These are phyloP conservation scores for Athelia psychrophila DNA, from an alignment of 1,284 basidiomycete species.

Conservation along the genomic window DNA sequence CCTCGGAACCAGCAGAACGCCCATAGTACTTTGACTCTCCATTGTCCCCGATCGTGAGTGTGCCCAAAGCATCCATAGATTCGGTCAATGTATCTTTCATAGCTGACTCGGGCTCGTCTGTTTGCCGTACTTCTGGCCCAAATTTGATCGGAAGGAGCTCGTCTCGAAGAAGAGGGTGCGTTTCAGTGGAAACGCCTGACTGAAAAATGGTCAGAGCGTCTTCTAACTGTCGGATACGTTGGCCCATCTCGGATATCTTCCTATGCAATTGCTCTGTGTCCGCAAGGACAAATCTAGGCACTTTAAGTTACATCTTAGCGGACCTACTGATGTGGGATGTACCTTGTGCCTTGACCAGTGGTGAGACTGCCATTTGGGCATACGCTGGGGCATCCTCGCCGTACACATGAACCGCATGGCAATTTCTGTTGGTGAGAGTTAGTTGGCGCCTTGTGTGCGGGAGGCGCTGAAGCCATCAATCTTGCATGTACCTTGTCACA, in stretches of 20 bases:
- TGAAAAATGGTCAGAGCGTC: constrained; percentile 67
- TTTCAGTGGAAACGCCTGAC: constrained; percentile 53
- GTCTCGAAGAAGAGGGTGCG: constrained; percentile 61
- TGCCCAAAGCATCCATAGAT: constrained; percentile 48
- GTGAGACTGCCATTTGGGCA: constrained; percentile 56
- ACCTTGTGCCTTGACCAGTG: constrained; percentile 59
- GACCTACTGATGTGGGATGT: constrained; percentile 8
- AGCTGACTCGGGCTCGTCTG: constrained; percentile 19
- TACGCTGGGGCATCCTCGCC: constrained; percentile 44
- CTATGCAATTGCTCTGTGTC: constrained; percentile 68
- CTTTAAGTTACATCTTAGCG: constrained; percentile 10
- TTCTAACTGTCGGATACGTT: constrained; percentile 69
- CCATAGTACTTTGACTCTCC: constrained; percentile 70
- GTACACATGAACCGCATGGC: constrained; percentile 50
- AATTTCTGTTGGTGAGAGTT: constrained; percentile 27
- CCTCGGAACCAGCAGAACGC: constrained; percentile 60
- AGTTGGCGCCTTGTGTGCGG: no score
- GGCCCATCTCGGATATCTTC: constrained; percentile 71
- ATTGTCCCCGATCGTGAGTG: constrained; percentile 57
- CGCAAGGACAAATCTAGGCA: constrained; percentile 56
- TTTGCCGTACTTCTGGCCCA: constrained; percentile 36
- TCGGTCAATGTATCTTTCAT: constrained; percentile 23
- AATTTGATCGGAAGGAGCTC: constrained; percentile 63
- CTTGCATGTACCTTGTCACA: constrained; percentile 55
- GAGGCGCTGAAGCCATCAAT: no score